Conservation (phyloP, 495 filamentous ascomycete genomes). For the Halenospora varia region DNA sequence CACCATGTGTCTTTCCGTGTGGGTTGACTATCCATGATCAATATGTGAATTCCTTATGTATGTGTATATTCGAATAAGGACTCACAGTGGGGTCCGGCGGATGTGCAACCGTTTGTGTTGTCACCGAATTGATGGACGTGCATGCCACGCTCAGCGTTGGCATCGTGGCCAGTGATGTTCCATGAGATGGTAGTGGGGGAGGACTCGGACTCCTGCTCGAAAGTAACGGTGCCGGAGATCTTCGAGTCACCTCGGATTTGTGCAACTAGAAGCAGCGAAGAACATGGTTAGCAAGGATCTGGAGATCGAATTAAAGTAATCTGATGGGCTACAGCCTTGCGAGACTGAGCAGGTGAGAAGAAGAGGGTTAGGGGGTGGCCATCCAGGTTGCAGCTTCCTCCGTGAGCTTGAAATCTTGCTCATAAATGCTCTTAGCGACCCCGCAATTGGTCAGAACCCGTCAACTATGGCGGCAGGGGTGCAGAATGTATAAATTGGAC, state of each 20-base stretch:
- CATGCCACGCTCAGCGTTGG: constrained; percentile 94
- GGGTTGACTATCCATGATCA: constrained; percentile 74
- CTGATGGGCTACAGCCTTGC: not conserved
- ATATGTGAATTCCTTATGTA: not conserved
- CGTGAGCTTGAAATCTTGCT: constrained; percentile 27
- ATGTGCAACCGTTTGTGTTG: constrained; percentile 99
- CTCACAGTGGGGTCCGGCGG: constrained; percentile 93
- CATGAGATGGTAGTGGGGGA: constrained; percentile 80
- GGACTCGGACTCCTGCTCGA: constrained; percentile 83
- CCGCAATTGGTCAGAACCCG: constrained; percentile 13
- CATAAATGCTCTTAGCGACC: constrained; percentile 35
- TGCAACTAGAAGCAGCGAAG: constrained; percentile 58
- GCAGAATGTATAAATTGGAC: not conserved
- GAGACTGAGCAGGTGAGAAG: not conserved
- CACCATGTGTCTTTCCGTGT: constrained; percentile 84
- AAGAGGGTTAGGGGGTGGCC: constrained; percentile 18
- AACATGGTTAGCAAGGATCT: constrained; percentile 2
- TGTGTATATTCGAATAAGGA: constrained; percentile 9
- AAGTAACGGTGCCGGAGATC: constrained; percentile 86
- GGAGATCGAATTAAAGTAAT: not conserved
- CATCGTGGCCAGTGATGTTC: constrained; percentile 87
- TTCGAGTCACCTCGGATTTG: constrained; percentile 96
- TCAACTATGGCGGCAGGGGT: not conserved
- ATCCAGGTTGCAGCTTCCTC: constrained; percentile 23
- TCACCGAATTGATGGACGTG: constrained; percentile 99